phyloP scores from a whole-genome alignment of 73 alveolate genomes.

The Uronychia binucleata region DNA sequence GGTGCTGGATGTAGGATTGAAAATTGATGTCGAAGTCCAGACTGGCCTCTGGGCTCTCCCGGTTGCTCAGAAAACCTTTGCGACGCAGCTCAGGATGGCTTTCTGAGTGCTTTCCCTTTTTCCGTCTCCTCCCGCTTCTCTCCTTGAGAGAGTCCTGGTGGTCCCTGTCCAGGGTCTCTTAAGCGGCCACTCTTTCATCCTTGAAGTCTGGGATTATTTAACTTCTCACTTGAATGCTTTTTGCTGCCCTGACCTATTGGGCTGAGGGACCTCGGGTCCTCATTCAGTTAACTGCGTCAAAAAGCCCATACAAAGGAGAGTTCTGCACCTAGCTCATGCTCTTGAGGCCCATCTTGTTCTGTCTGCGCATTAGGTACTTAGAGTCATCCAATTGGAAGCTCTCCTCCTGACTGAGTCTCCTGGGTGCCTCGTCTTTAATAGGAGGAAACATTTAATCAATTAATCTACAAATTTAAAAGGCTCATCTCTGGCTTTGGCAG shows the following conservation, averaged over 20 bases:
- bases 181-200: no score
- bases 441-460: not conserved
- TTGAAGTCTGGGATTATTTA: no score
- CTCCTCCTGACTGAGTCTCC: not conserved
- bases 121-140: not conserved
- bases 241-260: not conserved
- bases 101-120: not conserved
- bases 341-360: not conserved
- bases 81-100: no score
- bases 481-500: not conserved
- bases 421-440: not conserved
- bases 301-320: not conserved
- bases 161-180: no score
- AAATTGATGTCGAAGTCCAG: not conserved
- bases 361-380: not conserved
- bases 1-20: not conserved
- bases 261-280: not conserved
- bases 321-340: not conserved
- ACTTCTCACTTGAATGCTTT: no score
- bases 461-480: no score
- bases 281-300: not conserved
- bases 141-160: no score
- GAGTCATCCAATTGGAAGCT: not conserved
- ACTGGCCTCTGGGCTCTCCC: not conserved
- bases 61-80: not conserved